phyloP scores from a whole-genome alignment of 805 yeast species.

The Hanseniaspora thailandica region DNA sequence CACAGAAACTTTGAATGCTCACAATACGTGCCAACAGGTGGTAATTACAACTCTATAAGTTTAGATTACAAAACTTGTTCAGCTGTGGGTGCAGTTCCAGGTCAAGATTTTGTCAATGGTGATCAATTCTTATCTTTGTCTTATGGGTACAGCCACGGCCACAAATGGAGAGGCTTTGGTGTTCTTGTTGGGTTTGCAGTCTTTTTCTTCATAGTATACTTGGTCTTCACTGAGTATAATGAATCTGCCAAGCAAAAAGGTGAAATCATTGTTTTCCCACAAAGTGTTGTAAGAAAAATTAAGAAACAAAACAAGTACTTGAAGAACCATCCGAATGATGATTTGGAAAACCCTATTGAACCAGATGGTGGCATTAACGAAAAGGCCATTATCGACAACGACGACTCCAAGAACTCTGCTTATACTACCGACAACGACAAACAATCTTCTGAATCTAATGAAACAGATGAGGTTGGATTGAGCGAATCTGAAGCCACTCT shows the following conservation, averaged over 20 bases:
- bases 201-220: slow-evolving; percentile 43
- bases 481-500: slow-evolving; percentile 38
- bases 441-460: slow-evolving; percentile 8
- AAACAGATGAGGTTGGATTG: slow-evolving; percentile 8
- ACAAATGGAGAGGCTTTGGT: slow-evolving; percentile 54
- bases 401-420: background rate
- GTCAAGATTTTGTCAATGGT: slow-evolving; percentile 38
- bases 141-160: slow-evolving; percentile 33
- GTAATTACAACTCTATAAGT: slow-evolving; percentile 28
- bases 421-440: background rate
- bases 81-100: slow-evolving; percentile 41
- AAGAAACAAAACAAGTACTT: slow-evolving; percentile 31
- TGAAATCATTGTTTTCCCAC: slow-evolving; percentile 53
- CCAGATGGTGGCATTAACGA: slow-evolving; percentile 21
- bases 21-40: slow-evolving; percentile 34
- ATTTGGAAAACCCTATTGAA: slow-evolving; percentile 19
- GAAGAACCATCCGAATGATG: slow-evolving; percentile 22
- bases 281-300: slow-evolving; percentile 36
- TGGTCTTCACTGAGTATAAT: slow-evolving; percentile 44
- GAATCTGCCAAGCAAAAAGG: slow-evolving; percentile 49
- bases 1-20: slow-evolving; percentile 30
- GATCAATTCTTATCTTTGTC: slow-evolving; percentile 32
- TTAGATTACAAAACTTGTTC: slow-evolving; percentile 34
- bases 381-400: background rate
- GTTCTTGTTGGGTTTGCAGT: slow-evolving; percentile 41